Conservation (phyloP, 495 filamentous ascomycete species). For the Daldinia grandis region DNA sequence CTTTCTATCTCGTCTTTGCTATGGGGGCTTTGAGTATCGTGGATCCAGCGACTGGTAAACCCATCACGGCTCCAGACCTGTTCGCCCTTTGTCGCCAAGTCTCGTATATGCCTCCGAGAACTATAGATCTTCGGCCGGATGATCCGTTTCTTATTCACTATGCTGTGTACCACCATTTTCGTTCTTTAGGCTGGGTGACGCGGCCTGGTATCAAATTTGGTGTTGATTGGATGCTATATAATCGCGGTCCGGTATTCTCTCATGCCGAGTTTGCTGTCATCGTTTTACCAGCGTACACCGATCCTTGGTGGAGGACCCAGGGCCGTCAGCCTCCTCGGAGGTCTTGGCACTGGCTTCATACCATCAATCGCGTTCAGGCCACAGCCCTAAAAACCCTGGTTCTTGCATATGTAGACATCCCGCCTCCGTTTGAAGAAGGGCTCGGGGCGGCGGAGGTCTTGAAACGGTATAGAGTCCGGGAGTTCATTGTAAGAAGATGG, state of each 20-base stretch:
- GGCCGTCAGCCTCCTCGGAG: conserved; percentile 54
- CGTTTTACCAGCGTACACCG: conserved; percentile 81
- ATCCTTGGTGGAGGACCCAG: conserved; percentile 74
- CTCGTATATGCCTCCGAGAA: conserved; percentile 72
- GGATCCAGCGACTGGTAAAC: conserved; percentile 60
- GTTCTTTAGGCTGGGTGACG: conserved; percentile 95
- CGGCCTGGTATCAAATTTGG: conserved; percentile 94
- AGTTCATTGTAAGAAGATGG: conserved; percentile 85
- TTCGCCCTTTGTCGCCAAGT: conserved; percentile 70
- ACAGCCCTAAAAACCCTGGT: conserved; percentile 90
- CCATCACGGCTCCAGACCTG: conserved; percentile 61
- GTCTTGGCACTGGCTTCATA: conserved; percentile 93
- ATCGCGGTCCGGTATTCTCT: conserved; percentile 91
- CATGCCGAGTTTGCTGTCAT: conserved; percentile 93
- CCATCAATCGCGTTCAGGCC: conserved; percentile 87
- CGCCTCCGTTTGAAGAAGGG: conserved; percentile 65
- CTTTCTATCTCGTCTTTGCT: conserved; percentile 87
- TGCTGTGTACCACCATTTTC: conserved; percentile 93
- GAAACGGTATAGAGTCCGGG: conserved; percentile 77
- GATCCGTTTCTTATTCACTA: conserved; percentile 89
- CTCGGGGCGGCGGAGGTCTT: conserved; percentile 63
- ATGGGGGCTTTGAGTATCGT: conserved; percentile 78
- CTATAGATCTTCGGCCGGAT: conserved; percentile 63
- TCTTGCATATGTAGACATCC: conserved; percentile 89
- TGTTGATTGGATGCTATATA: conserved; percentile 91